These are phyloP conservation scores for Neurospora tetrasperma DNA, from an alignment of 495 filamentous ascomycete species.

Conservation along the genomic window DNA sequence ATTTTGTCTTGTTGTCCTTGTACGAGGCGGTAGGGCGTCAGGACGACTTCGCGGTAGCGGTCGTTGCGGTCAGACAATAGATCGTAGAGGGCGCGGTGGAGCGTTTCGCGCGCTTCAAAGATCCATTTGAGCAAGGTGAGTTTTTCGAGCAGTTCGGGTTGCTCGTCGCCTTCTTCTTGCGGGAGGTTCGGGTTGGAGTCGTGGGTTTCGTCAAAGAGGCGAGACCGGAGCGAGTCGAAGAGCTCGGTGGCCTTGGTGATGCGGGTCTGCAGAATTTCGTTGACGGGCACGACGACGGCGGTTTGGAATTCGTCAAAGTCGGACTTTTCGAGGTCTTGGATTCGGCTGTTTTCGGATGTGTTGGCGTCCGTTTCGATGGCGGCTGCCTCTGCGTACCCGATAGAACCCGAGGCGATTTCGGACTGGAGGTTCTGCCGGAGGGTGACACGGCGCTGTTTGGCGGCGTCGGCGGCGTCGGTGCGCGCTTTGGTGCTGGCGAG, in stretches of 20 bases:
- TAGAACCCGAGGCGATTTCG: conserved; percentile 61
- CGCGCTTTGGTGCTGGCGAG: conserved; percentile 33
- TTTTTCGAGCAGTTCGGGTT: conserved; percentile 87
- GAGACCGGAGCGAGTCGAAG: conserved; percentile 59
- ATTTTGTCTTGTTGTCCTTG: conserved; percentile 51
- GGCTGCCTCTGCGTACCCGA: conserved; percentile 72
- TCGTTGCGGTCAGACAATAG: conserved; percentile 75
- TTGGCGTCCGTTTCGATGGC: conserved; percentile 57
- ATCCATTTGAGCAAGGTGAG: conserved; percentile 95
- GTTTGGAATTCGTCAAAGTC: conserved; percentile 72
- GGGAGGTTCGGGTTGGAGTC: conserved; percentile 65
- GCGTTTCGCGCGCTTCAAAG: conserved; percentile 80
- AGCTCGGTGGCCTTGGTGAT: conserved; percentile 52
- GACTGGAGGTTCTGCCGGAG: conserved; percentile 55
- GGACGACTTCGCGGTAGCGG: conserved; percentile 69
- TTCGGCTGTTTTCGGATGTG: conserved; percentile 48
- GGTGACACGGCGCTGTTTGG: conserved; percentile 32
- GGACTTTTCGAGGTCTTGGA: conserved; percentile 53
- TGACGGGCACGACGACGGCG: conserved; percentile 64
- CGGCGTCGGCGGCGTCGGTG: conserved; percentile 31
- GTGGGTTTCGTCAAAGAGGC: conserved; percentile 64
- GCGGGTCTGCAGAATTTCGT: conserved; percentile 57
- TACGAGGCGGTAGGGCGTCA: conserved; percentile 66
- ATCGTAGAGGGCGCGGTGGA: conserved; percentile 76
- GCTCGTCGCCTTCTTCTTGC: conserved; percentile 90